phyloP scores from a whole-genome alignment of 2,329 filamentous ascomycete species.

The Aspergillus sp. region DNA sequence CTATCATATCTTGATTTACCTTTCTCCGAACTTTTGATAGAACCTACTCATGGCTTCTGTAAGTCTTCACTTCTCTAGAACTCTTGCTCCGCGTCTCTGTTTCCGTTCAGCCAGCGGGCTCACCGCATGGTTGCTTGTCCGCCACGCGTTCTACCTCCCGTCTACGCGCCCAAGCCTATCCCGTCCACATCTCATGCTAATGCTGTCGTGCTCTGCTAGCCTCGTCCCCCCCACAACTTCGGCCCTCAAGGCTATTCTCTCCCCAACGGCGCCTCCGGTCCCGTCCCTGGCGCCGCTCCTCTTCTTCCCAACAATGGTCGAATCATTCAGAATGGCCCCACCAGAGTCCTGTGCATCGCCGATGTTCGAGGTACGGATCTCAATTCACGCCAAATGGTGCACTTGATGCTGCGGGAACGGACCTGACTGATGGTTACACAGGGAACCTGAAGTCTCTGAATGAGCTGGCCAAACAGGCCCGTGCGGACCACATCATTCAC shows the following conservation, averaged over 20 bases:
- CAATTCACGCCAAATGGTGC: background rate
- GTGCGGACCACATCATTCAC: slow-evolving; percentile 96
- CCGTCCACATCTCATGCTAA: slow-evolving; percentile 19
- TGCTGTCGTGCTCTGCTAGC: slow-evolving; percentile 26
- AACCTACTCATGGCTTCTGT: slow-evolving; percentile 48
- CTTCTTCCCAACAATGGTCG: slow-evolving; percentile 52
- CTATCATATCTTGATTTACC: too few species aligned
- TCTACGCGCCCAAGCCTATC: slow-evolving; percentile 6
- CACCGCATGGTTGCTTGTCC: slow-evolving; percentile 10
- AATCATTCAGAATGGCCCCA: slow-evolving; percentile 48
- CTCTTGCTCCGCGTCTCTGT: slow-evolving; percentile 13
- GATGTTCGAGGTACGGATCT: slow-evolving; percentile 48
- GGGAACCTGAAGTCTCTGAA: slow-evolving; percentile 95
- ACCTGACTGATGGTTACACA: slow-evolving; percentile 42
- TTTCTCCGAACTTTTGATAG: slow-evolving; percentile 2
- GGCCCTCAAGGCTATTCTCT: slow-evolving; percentile 45
- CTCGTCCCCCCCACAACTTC: slow-evolving; percentile 44
- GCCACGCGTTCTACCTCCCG: slow-evolving; percentile 10
- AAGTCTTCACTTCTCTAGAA: slow-evolving; percentile 27
- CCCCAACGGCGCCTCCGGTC: slow-evolving; percentile 46
- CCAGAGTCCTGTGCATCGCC: slow-evolving; percentile 50
- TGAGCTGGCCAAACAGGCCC: slow-evolving; percentile 90
- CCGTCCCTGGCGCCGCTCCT: slow-evolving; percentile 47
- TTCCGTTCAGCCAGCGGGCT: slow-evolving; percentile 16
- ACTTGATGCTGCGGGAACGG: slow-evolving; percentile 1